phyloP scores from a whole-genome alignment of 75 land plant species.

The Cunninghamia lanceolata region DNA sequence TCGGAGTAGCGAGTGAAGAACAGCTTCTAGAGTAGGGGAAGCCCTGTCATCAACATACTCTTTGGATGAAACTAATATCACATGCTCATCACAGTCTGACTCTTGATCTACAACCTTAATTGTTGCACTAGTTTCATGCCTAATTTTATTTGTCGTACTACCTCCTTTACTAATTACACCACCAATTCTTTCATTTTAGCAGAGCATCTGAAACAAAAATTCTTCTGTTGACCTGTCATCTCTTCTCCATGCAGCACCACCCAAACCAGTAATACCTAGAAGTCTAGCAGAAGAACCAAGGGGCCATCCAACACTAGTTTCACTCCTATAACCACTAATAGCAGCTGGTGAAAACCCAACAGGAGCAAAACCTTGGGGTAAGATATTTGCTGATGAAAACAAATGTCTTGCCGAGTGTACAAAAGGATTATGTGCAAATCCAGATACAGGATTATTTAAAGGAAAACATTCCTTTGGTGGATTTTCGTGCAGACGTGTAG shows the following conservation, averaged over 20 bases:
- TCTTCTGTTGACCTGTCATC: constrained; percentile 41
- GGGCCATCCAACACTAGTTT: constrained; percentile 35
- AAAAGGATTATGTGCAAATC: constrained; percentile 26
- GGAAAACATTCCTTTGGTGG: constrained; percentile 69
- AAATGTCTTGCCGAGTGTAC: constrained; percentile 54
- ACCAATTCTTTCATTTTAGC: constrained; percentile 81
- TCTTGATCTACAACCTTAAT: too few relatives aligned
- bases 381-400: constrained; percentile 29
- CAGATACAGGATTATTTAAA: constrained; percentile 46
- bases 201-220: constrained; percentile 64
- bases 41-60: constrained; percentile 60
- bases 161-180: too few relatives aligned
- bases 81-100: constrained; percentile 62
- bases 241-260: not conserved
- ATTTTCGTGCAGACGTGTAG: constrained; percentile 76
- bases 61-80: constrained; percentile 59
- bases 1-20: constrained; percentile 63
- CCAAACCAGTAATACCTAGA: constrained; percentile 11
- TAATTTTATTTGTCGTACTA: too few relatives aligned
- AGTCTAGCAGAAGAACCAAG: constrained; percentile 32
- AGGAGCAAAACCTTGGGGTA: constrained; percentile 31
- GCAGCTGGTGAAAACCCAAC: constrained; percentile 30
- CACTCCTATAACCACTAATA: constrained; percentile 47
- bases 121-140: too few relatives aligned
- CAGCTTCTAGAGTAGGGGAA: constrained; percentile 86